A percentile compares a stretch with the other conserved stretches of the same genome.
These are phyloP conservation scores for Lupinus albus DNA, from an alignment of 306 rosid genomes.

Conservation along the genomic window DNA sequence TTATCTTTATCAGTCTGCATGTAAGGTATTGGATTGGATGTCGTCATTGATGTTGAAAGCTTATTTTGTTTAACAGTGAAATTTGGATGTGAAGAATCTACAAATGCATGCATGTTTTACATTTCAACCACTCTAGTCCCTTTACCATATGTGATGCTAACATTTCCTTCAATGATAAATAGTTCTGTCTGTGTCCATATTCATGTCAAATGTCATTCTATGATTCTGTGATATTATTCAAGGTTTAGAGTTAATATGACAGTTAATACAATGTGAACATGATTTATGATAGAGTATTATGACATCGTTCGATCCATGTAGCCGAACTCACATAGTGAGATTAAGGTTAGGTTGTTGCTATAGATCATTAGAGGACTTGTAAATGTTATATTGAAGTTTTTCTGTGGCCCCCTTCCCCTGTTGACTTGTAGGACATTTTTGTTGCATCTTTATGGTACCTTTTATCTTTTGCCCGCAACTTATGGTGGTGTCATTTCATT, in stretches of 20 bases:
- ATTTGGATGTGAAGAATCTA: slow-evolving; percentile 22
- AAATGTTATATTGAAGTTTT: slow-evolving; percentile 24
- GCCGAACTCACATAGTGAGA: too few species aligned
- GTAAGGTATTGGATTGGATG: slow-evolving; percentile 6
- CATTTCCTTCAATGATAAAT: neutral
- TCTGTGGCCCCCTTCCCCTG: slow-evolving; percentile 40
- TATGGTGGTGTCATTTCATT: slow-evolving; percentile 47
- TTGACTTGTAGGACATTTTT: slow-evolving; percentile 35
- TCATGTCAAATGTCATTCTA: slow-evolving; percentile 19
- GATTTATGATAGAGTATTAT: too few species aligned
- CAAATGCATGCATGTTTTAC: slow-evolving; percentile 19
- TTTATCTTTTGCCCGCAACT: slow-evolving; percentile 39
- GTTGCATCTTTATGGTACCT: slow-evolving; percentile 23
- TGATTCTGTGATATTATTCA: slow-evolving; percentile 24
- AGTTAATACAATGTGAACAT: too few species aligned
- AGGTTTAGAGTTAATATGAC: slow-evolving; percentile 21
- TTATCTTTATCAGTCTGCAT: slow-evolving; percentile 8
- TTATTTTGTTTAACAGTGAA: neutral
- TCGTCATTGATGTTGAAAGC: neutral
- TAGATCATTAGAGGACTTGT: too few species aligned
- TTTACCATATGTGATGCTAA: neutral
- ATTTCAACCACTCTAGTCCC: neutral
- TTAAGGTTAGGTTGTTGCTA: too few species aligned
- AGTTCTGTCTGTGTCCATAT: slow-evolving; percentile 9
- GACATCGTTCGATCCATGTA: too few species aligned